Base-by-base conservation (phyloP, 768 basidiomycete genomes). In the Hypholoma fasciculare region DNA sequence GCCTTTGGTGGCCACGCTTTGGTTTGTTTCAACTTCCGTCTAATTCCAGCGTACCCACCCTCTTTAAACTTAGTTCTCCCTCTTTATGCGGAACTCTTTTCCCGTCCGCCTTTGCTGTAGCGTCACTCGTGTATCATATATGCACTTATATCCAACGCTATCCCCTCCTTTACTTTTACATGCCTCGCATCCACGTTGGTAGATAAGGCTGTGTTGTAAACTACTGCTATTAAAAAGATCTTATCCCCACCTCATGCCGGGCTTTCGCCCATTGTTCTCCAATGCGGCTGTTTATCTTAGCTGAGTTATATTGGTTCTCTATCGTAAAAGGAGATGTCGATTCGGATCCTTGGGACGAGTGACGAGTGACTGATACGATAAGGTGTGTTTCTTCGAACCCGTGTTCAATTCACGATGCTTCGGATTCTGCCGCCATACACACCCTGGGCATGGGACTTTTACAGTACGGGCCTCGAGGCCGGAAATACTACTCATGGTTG, bases 391-490 rank as follows among this genome's bases (percentile, higher is more conserved):
- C 26, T 19, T 20, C 26, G 23, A 46, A 19, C 54, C 30, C 42
- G 42, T 46, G 36, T 17, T 42, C 17, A 17, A 42, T 42, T 17
- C 13, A 42, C 17, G 40, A 42, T 42, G 40, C 13, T 42, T 42
- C 40, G 40, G 40, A 42, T 17, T 42, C 40, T 17, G 40, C 40
- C 16, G 40, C 1, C 13, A 42, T 9, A 6, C 17, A 42, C 11
- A 52, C 16, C 51, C 51, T 52, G 20, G 39, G 17, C 51, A 52
- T 52, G 54, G 56, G 52, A 47, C 20, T 56, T 58, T 52, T 36
- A 38, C 26, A 36, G 44, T 56, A 58, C 43, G 26, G 23, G 64
- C 64, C 64, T 62, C 55, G 61, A 62, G 64, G 61, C 58, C 58
- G 56, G 61, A 37, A 59, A 58, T 56, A n/a, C 30, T 16, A 48